phyloP scores from a whole-genome alignment of 179 eudicot genomes.

The Camellia oleifera region DNA sequence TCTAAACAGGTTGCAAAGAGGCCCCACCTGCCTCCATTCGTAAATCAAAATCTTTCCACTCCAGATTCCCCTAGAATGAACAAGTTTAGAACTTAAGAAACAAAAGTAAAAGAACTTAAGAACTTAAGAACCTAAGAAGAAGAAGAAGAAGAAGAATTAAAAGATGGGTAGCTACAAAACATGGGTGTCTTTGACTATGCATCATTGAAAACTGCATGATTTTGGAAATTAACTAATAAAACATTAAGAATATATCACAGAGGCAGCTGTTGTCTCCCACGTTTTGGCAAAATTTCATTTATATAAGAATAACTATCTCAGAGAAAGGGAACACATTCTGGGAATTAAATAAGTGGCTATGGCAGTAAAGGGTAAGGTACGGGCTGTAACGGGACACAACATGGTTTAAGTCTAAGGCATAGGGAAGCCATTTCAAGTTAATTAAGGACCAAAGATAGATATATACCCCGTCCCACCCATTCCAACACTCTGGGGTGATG shows the following conservation, averaged over 20 bases:
- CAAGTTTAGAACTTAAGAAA: neutral
- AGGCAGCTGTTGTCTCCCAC: too few species aligned
- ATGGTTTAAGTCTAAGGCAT: too few species aligned
- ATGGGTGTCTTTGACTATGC: neutral
- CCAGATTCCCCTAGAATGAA: conserved; percentile 53
- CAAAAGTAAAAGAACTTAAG: neutral
- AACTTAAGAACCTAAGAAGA: too few species aligned
- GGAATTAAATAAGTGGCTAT: too few species aligned
- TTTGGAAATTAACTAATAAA: too few species aligned
- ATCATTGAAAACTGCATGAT: neutral
- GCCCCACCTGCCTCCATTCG: conserved; percentile 50
- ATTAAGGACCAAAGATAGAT: neutral
- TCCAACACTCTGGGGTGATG: neutral
- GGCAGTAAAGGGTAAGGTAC: neutral
- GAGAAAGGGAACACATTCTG: too few species aligned
- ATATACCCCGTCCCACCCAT: neutral
- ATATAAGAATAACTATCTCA: too few species aligned
- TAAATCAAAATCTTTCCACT: conserved; percentile 62
- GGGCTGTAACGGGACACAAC: too few species aligned
- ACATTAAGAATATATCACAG: neutral
- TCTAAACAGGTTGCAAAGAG: neutral
- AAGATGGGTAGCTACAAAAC: neutral
- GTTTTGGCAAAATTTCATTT: too few species aligned
- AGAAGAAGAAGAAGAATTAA: neutral
- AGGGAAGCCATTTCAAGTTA: neutral